Evolutionary conservation across 2,329 filamentous ascomycete species (phyloP).

Genomic region (Aureobasidium uvarum): DNA sequence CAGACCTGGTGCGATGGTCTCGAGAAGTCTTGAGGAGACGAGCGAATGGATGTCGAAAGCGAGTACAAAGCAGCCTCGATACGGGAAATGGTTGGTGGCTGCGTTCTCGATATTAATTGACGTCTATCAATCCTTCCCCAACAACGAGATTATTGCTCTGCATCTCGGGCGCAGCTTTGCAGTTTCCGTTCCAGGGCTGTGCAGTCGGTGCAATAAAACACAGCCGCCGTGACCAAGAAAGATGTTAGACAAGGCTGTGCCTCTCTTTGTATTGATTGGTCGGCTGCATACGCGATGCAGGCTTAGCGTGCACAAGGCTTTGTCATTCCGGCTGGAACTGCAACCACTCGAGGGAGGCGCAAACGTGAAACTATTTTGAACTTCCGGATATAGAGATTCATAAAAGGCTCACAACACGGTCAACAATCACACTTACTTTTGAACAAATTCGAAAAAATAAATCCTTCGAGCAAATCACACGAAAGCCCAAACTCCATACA

Average conservation of each 20-base stretch:
- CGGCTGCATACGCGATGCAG: neutral
- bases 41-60: neutral
- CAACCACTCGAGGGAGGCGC: neutral
- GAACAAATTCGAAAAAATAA: neutral
- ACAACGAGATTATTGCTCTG: neutral
- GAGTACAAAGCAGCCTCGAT: neutral
- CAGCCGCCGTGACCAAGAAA: neutral
- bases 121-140: neutral
- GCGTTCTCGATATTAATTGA: neutral
- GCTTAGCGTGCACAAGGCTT: neutral
- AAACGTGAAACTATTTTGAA: neutral
- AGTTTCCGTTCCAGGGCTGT: neutral
- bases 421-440: neutral
- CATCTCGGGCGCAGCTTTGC: neutral
- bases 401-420: neutral
- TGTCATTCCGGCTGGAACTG: conserved; percentile 14
- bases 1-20: neutral
- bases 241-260: conserved; percentile 13
- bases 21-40: neutral
- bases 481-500: neutral
- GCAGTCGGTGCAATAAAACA: neutral
- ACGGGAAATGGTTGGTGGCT: neutral
- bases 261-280: neutral
- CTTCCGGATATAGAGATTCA: neutral
- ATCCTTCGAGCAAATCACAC: neutral